Evolutionary conservation across 2,329 filamentous ascomycete species (phyloP).

Genomic region (Pseudogymnoascus verrucosus): DNA sequence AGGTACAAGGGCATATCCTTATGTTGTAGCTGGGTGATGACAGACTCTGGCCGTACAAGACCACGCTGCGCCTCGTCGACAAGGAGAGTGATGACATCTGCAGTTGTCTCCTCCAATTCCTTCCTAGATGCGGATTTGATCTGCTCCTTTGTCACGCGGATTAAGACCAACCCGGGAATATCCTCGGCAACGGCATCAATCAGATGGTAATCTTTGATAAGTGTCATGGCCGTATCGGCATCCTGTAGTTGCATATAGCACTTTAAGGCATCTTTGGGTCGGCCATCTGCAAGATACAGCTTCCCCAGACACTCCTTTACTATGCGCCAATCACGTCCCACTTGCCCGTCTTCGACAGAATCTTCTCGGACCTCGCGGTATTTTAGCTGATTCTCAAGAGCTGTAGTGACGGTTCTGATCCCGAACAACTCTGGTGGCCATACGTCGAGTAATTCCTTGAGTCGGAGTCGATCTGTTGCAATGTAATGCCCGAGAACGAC

Average conservation of each 20-base stretch:
- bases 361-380: conserved; percentile 68
- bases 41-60: conserved; percentile 67
- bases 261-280: conserved; percentile 73
- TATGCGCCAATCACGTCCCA: conserved; percentile 76
- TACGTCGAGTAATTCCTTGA: conserved; percentile 69
- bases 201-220: conserved; percentile 85
- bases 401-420: conserved; percentile 64
- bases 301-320: conserved; percentile 81
- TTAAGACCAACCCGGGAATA: conserved; percentile 77
- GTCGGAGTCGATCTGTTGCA: conserved; percentile 62
- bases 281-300: conserved; percentile 73
- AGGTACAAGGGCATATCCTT: conserved; percentile 66
- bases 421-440: conserved; percentile 86
- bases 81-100: conserved; percentile 76
- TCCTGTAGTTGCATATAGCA: conserved; percentile 90
- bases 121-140: conserved; percentile 54
- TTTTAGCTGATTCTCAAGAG: conserved; percentile 74
- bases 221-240: conserved; percentile 75
- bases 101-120: conserved; percentile 71
- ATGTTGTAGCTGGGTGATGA: conserved; percentile 68
- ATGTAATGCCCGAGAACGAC: conserved; percentile 86
- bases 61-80: conserved; percentile 89
- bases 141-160: conserved; percentile 71
- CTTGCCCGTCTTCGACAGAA: conserved; percentile 63
- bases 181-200: conserved; percentile 84